These are phyloP conservation scores for Diaporthe capsici DNA, from an alignment of 2,329 filamentous ascomycete species.

Conservation along the genomic window DNA sequence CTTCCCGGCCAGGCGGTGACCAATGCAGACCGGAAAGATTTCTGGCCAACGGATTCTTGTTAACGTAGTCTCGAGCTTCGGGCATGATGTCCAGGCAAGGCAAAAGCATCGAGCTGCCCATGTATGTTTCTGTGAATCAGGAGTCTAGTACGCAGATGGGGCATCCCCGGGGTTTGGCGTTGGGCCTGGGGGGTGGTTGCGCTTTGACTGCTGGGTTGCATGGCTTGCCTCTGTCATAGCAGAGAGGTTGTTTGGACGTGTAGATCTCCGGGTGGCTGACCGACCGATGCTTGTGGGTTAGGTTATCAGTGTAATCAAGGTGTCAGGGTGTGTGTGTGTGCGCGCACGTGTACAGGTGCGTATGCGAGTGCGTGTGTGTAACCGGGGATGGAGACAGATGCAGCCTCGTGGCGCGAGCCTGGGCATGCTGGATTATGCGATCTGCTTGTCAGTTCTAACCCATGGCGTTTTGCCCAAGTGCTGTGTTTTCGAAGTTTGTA, in stretches of 20 bases:
- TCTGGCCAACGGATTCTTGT: not conserved
- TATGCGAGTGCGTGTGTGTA: not conserved
- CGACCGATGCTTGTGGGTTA: slow-evolving; percentile 17
- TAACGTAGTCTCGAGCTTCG: slow-evolving; percentile 7
- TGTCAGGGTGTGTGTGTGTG: not conserved
- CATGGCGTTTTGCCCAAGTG: not conserved
- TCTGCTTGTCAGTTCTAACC: not conserved
- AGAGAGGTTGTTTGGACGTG: not conserved
- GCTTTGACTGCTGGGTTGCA: slow-evolving; percentile 31
- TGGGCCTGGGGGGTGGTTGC: not conserved
- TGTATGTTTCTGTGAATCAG: not conserved
- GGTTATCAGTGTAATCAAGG: not conserved
- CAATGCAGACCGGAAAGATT: not conserved
- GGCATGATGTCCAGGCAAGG: slow-evolving; percentile 7
- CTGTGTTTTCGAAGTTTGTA: not conserved
- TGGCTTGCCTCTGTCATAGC: not conserved
- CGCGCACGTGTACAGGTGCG: not conserved
- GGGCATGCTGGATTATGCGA: slow-evolving; percentile 8
- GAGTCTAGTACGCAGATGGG: not conserved
- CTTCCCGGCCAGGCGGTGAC: not conserved
- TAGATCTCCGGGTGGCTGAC: slow-evolving; percentile 17
- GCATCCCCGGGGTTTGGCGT: not conserved
- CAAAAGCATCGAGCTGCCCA: slow-evolving; percentile 1
- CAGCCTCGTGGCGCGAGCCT: not conserved
- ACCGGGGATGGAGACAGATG: slow-evolving; percentile 1